These are phyloP conservation scores for Elaeis guineensis DNA, from an alignment of 176 grass and related monocot genomes.

Conservation along the genomic window DNA sequence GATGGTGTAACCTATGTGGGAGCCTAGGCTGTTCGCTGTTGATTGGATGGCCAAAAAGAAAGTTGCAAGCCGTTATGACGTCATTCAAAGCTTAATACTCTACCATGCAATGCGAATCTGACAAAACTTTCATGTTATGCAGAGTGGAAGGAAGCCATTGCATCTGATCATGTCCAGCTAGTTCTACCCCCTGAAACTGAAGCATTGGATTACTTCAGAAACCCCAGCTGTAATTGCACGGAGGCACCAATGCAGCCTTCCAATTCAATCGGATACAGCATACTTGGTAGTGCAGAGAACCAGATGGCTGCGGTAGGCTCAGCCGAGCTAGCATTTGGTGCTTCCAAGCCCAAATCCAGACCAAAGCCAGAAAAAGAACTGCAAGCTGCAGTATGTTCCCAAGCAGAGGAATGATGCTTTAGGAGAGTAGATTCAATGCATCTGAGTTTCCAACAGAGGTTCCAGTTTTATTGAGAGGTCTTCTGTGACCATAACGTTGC, in stretches of 20 bases:
- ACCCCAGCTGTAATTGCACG: neutral
- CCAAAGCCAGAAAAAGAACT: slow-evolving; percentile 10
- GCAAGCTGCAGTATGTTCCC: slow-evolving; percentile 11
- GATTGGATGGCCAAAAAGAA: too few relatives aligned
- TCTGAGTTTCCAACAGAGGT: slow-evolving; percentile 4
- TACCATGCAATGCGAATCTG: neutral
- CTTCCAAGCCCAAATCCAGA: slow-evolving; percentile 20
- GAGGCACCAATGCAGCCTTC: neutral
- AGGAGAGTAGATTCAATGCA: neutral
- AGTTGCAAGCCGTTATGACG: neutral
- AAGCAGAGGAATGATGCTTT: slow-evolving; percentile 7
- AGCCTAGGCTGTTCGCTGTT: too few relatives aligned
- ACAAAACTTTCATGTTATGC: neutral
- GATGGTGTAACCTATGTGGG: too few relatives aligned
- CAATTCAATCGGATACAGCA: neutral
- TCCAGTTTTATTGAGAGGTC: slow-evolving; percentile 21
- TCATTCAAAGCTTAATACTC: neutral
- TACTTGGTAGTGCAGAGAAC: slow-evolving; percentile 8
- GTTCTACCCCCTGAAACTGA: slow-evolving; percentile 11
- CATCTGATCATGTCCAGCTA: slow-evolving; percentile 1
- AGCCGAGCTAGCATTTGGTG: neutral
- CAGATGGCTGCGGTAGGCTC: neutral
- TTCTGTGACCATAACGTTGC: slow-evolving; percentile 7
- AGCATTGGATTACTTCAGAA: neutral
- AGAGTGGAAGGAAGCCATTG: slow-evolving; percentile 12